Evolutionary conservation across 2,329 filamentous ascomycete genomes (phyloP), one percentile per base, ranked within the genome.

Genomic region (Ceratocystis harringtonii): DNA sequence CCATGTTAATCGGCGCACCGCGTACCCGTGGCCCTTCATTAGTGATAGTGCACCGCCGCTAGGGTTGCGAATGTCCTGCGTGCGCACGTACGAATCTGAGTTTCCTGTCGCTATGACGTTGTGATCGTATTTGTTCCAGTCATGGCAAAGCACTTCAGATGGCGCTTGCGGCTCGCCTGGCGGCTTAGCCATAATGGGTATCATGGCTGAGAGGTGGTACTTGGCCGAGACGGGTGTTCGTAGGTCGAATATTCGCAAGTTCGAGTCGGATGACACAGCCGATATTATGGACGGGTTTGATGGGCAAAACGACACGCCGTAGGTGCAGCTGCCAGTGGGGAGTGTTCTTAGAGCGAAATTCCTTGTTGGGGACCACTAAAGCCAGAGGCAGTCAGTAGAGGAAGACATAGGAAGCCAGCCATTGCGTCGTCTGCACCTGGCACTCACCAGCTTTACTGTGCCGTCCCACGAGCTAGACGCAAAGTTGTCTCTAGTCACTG

Each of bases 91-190:
- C 64, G 89, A 83, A 74, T 99, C 94, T 2, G 97, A 94, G 65
- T 94, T 92, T 1, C 85, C 94, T 0, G 90, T 90, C 0, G 94
- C 94, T 65, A 99, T 78, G 30, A 96, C 80, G 0, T 85, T 87
- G 69, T 91, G 85, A 48, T 88, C 84, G 76, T 99, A 99, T 76
- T 99, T 99, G 78, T 99, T 99, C 94, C 94, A 99, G 75, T 99
- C 94, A 76, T 97, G 94, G 0, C 92, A 96, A 41, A 99, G 81
- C 45, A 90, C 84, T 78, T 99, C 94, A 8, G 84, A 81, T 0
- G 91, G 90, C n/a, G 84, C 74, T 75, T 43, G 76, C 73, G 32
- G 76, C 22, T 67, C 62, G 69, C 70, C 63, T 70, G 72, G 17
- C 1, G 63, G 63, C 25, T 52, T 52, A 4, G 63, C 58, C 41